These are phyloP conservation scores for Tolypocladium cylindrosporum DNA, from an alignment of 2,329 filamentous ascomycete species.

Conservation along the genomic window DNA sequence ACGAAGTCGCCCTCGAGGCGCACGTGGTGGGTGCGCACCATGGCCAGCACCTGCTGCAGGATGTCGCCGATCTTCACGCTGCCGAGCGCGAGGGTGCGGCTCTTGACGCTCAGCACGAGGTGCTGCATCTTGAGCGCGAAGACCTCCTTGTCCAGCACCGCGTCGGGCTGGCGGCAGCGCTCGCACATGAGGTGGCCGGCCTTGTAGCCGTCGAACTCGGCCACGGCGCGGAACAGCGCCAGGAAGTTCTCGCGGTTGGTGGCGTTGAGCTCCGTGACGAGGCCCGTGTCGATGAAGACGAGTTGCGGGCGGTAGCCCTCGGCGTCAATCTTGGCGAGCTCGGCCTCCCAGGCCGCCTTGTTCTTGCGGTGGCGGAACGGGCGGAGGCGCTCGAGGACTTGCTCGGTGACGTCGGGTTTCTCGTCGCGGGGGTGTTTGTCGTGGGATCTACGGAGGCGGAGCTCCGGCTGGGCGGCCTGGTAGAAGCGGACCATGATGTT, in stretches of 20 bases:
- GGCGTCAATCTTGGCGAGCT: slow-evolving; percentile 65
- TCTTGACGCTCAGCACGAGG: slow-evolving; percentile 83
- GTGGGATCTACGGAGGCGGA: slow-evolving; percentile 27
- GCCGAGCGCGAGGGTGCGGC: slow-evolving; percentile 78
- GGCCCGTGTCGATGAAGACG: slow-evolving; percentile 93
- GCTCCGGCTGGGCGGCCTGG: slow-evolving; percentile 62
- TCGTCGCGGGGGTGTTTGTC: slow-evolving; percentile 27
- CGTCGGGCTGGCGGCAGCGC: slow-evolving; percentile 83
- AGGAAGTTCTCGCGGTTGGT: slow-evolving; percentile 85
- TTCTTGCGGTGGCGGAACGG: slow-evolving; percentile 58
- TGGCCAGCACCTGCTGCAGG: slow-evolving; percentile 75
- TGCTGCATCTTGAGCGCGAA: slow-evolving; percentile 97
- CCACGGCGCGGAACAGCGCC: slow-evolving; percentile 89
- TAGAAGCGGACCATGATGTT: slow-evolving; percentile 99
- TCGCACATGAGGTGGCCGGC: slow-evolving; percentile 94
- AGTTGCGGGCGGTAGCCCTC: slow-evolving; percentile 91
- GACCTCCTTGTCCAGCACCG: slow-evolving; percentile 78
- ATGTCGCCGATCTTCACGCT: slow-evolving; percentile 97
- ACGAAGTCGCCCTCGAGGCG: slow-evolving; percentile 95
- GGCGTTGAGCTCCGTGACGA: slow-evolving; percentile 87
- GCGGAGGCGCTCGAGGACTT: slow-evolving; percentile 69
- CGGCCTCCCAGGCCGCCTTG: slow-evolving; percentile 59
- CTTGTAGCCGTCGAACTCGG: slow-evolving; percentile 94
- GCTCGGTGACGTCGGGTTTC: slow-evolving; percentile 71
- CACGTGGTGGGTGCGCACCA: slow-evolving; percentile 90